Base-by-base conservation (phyloP, 495 filamentous ascomycete species). In the Alectoria sarmentosa region DNA sequence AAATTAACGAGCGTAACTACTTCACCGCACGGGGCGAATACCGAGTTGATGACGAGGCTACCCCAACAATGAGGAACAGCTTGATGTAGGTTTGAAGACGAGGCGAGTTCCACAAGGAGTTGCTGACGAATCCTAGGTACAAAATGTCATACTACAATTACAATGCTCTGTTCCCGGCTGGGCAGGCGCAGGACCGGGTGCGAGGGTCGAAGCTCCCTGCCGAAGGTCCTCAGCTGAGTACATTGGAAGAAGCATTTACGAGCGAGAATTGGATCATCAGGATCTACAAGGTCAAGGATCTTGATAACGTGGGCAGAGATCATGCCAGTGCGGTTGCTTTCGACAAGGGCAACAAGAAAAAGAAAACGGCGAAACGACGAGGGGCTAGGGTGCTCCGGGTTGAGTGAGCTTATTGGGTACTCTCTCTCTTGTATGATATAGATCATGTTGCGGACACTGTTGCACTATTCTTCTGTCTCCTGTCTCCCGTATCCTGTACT, bases 91-190 rank as follows among this genome's bases (percentile, higher is more conserved):
- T 76, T 44, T 23, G n/a, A 52, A 39, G n/a, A 17, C 4, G 36
- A 32, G 54, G 42, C 13, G 42, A 34, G 57, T 19, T 21, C 15
- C 4, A 23, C 4, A 0, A 21, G 17, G 36, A n/a, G 13, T 34
- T 13, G 44, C 32, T 65, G 46, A 56, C n/a, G 71, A 58, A 77
- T 52, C 42, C 66, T 69, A 96, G 91, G 91, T 99, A 99, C 84
- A 99, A 99, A 84, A 97, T 99, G 95, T 96, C 91, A 42, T 99
- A 98, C 83, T 89, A 97, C 85, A 97, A 97, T 82, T 99, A 88
- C 82, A 85, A 92, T 77, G 77, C 83, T 28, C 86, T 99, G 65
- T 99, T 98, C 84, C 92, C 91, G 19, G 80, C 86, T 21, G 94
- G 95, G 68, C 91, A 96, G 74, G 95, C 93, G 41, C 79, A 86